phyloP scores from a whole-genome alignment of 345 rosid species.

The Microcos paniculata region DNA sequence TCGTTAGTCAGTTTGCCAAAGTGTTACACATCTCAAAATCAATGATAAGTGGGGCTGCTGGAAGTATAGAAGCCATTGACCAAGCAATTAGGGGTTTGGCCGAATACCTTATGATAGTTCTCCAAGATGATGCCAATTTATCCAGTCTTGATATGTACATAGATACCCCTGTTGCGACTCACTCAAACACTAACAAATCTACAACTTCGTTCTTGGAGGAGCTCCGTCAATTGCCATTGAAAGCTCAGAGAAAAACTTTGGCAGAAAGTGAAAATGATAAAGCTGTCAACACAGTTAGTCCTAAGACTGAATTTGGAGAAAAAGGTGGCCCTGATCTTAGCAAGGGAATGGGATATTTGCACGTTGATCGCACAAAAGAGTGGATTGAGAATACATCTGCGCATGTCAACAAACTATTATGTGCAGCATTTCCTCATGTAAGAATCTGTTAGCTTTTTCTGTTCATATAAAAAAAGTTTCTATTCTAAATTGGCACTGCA shows the following conservation, averaged over 20 bases:
- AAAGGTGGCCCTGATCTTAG: conserved; percentile 24
- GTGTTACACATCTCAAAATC: conserved; percentile 72
- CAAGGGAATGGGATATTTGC: conserved; percentile 50
- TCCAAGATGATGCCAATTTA: conserved; percentile 66
- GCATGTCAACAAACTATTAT: conserved; percentile 67
- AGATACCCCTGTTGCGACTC: conserved; percentile 26
- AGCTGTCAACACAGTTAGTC: conserved; percentile 23
- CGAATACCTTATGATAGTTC: conserved; percentile 89
- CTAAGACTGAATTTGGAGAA: conserved; percentile 27
- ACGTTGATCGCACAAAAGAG: conserved; percentile 70
- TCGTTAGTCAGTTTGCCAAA: conserved; percentile 79
- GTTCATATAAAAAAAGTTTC: conserved; percentile 9
- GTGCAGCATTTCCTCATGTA: conserved; percentile 81
- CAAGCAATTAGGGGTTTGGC: conserved; percentile 85
- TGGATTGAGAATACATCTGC: conserved; percentile 74
- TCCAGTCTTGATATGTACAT: conserved; percentile 32
- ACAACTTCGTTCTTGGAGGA: conserved; percentile 52
- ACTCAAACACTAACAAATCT: conserved; percentile 39
- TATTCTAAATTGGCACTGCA: background rate
- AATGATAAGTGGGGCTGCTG: conserved; percentile 93
- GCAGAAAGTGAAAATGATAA: conserved; percentile 35
- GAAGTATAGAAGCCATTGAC: conserved; percentile 74
- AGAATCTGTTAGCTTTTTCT: conserved; percentile 20
- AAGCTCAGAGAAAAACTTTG: conserved; percentile 33
- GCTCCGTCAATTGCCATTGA: conserved; percentile 61